Evolutionary conservation across 2,329 filamentous ascomycete genomes (phyloP).

Genomic region (Penicillium sp.): DNA sequence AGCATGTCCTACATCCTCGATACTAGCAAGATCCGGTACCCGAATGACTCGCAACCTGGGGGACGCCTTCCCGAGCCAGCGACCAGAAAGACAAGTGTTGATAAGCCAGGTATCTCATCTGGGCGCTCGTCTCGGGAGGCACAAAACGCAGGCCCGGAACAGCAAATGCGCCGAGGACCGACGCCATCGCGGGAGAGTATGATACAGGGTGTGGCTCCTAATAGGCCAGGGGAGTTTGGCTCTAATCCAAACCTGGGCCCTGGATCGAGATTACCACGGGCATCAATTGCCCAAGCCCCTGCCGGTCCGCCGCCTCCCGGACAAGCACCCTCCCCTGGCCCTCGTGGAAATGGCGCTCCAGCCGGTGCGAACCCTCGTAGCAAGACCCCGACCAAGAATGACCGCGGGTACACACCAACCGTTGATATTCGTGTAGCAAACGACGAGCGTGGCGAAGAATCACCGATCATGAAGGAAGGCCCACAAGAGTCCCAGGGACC

Average conservation of each 20-base stretch:
- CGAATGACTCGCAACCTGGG: constrained; percentile 62
- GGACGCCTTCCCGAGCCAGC: constrained; percentile 42
- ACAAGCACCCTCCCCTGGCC: constrained; percentile 60
- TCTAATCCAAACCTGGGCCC: constrained; percentile 34
- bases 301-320: constrained; percentile 64
- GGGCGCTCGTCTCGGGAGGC: constrained; percentile 46
- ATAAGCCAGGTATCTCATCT: constrained; percentile 42
- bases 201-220: constrained; percentile 22
- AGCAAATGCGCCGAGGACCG: constrained; percentile 35
- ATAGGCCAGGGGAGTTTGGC: constrained; percentile 30
- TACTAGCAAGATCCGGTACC: constrained; percentile 94
- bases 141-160: constrained; percentile 38
- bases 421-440: constrained; percentile 44
- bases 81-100: constrained; percentile 44
- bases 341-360: constrained; percentile 46
- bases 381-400: constrained; percentile 52
- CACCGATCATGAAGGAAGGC: constrained; percentile 46
- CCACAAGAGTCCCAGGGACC: constrained; percentile 49
- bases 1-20: constrained; percentile 89
- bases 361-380: constrained; percentile 38
- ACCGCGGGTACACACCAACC: constrained; percentile 44
- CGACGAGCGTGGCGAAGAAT: constrained; percentile 48
- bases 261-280: constrained; percentile 59
- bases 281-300: constrained; percentile 58
- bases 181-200: constrained; percentile 47